Conservation (phyloP, 2,329 filamentous ascomycete species). For the Colletotrichum shisoi region DNA sequence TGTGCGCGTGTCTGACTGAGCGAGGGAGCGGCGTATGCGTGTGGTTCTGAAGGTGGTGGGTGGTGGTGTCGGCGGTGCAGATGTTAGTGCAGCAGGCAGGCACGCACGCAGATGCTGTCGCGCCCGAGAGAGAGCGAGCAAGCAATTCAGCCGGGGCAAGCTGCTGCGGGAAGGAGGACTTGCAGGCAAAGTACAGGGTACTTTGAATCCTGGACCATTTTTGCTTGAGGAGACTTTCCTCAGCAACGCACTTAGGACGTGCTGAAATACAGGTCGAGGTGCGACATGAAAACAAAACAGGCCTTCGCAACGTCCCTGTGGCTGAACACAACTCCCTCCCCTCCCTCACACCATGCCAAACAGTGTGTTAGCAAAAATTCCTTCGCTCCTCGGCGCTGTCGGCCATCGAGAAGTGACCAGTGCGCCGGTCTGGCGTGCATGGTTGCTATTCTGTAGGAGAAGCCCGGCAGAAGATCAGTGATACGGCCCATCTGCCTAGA, state of each 20-base stretch:
- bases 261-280: not conserved
- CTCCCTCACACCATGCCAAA: not conserved
- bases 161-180: constrained; percentile 1
- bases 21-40: constrained; percentile 17
- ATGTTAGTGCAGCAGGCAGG: constrained; percentile 4
- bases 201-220: not conserved
- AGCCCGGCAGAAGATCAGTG: constrained; percentile 4
- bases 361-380: not conserved
- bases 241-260: not conserved
- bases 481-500: not conserved
- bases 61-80: constrained; percentile 30
- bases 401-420: constrained; percentile 23
- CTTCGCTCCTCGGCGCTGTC: constrained; percentile 21
- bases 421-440: constrained; percentile 12
- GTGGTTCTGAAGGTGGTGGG: constrained; percentile 21
- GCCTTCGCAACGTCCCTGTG: constrained; percentile 3
- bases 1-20: constrained; percentile 24
- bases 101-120: constrained; percentile 28
- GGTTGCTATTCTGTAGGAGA: constrained; percentile 4
- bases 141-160: constrained; percentile 2
- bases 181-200: constrained; percentile 6
- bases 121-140: constrained; percentile 2
- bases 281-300: constrained; percentile 7
- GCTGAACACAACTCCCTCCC: constrained; percentile 2
- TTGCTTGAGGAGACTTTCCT: constrained; percentile 9